phyloP scores from a whole-genome alignment of 208 protist species.

The Wallacemonas rigidus region DNA sequence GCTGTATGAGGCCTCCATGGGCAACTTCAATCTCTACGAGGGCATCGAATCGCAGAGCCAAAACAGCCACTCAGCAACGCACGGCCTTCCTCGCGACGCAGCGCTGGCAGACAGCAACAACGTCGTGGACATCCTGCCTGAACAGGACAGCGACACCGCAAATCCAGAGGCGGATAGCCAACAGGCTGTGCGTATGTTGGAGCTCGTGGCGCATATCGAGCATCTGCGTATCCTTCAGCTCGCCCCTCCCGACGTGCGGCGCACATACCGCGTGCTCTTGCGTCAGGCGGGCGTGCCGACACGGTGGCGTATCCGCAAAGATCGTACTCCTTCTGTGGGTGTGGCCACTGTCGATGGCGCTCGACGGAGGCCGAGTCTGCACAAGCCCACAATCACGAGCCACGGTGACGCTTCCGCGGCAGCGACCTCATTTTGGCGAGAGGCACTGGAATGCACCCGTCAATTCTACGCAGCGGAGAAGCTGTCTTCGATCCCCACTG shows the following conservation, averaged over 20 bases:
- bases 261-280: background rate
- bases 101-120: too few relatives aligned
- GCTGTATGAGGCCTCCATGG: conserved; percentile 88
- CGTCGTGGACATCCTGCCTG: background rate
- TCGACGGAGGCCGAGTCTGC: too few relatives aligned
- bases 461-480: conserved; percentile 5
- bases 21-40: conserved; percentile 68
- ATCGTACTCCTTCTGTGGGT: too few relatives aligned
- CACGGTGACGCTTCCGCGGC: background rate
- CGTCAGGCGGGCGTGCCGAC: background rate
- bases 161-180: conserved; percentile 7
- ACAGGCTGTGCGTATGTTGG: conserved; percentile 21
- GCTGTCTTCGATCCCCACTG: conserved; percentile 17
- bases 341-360: too few relatives aligned
- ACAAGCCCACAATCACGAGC: too few relatives aligned
- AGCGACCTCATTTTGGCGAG: background rate
- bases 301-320: conserved; percentile 4
- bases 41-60: conserved; percentile 9
- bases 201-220: conserved; percentile 29
- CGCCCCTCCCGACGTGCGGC: background rate
- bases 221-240: conserved; percentile 45
- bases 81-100: background rate
- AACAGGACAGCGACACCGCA: background rate
- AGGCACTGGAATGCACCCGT: background rate
- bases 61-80: background rate